A percentile compares a stretch with the other conserved stretches of the same genome.
Conservation (phyloP, 129 eudicot species). For the Pulicaria dysenterica region DNA sequence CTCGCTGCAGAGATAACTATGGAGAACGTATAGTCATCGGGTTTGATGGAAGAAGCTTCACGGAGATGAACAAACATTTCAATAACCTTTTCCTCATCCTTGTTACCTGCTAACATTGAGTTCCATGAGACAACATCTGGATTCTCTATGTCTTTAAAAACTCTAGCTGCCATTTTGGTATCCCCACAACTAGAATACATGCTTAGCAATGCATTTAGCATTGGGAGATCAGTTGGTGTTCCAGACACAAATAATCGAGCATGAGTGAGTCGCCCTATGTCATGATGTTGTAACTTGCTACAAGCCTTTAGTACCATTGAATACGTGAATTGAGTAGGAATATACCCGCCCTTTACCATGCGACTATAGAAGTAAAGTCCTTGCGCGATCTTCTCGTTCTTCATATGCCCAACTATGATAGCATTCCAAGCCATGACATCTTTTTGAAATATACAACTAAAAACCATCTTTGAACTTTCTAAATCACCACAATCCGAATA, state of each 20-base stretch:
- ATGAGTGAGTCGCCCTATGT: conserved; percentile 55
- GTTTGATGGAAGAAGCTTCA: conserved; percentile 34
- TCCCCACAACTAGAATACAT: conserved; percentile 79
- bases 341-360: conserved; percentile 45
- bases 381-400: conserved; percentile 45
- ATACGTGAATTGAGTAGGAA: conserved; percentile 65
- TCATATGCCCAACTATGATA: conserved; percentile 59
- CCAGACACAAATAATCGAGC: conserved; percentile 52
- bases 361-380: conserved; percentile 48
- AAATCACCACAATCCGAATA: conserved; percentile 60
- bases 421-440: conserved; percentile 83
- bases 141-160: conserved; percentile 49
- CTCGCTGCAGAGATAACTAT: conserved; percentile 60
- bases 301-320: conserved; percentile 70
- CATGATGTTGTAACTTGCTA: conserved; percentile 47
- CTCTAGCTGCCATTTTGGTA: conserved; percentile 34
- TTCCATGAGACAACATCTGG: conserved; percentile 93
- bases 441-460: conserved; percentile 36
- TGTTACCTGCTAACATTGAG: conserved; percentile 63
- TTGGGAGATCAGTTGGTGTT: conserved; percentile 53
- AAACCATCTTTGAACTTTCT: conserved; percentile 55
- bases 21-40: conserved; percentile 82
- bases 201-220: conserved; percentile 61
- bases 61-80: conserved; percentile 43
- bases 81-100: conserved; percentile 50